Conservation (phyloP, 768 basidiomycete genomes). For the Lactifluus subvellereus region DNA sequence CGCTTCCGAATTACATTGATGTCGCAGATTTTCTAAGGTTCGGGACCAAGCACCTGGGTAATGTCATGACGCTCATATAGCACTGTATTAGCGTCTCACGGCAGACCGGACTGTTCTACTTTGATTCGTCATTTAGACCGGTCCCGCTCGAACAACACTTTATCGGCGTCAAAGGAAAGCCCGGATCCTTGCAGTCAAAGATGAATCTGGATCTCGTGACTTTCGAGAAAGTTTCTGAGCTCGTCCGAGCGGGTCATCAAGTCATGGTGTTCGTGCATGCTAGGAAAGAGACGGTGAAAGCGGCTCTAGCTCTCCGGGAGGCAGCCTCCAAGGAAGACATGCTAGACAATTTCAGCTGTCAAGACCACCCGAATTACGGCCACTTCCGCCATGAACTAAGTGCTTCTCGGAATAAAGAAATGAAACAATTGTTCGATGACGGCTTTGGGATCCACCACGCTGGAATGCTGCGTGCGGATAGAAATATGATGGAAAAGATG, state of each 20-base stretch:
- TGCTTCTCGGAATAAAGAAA: conserved; percentile 87
- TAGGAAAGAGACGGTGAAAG: conserved; percentile 95
- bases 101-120: conserved; percentile 88
- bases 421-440: conserved; percentile 86
- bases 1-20: conserved; percentile 94
- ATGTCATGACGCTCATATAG: conserved; percentile 4
- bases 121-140: conserved; percentile 95
- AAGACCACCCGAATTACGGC: conserved; percentile 73
- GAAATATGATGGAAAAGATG: conserved; percentile 93
- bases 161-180: conserved; percentile 86
- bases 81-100: conserved; percentile 62
- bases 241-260: conserved; percentile 90
- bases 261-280: conserved; percentile 99
- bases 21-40: conserved; percentile 93
- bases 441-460: conserved; percentile 99
- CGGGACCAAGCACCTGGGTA: conserved; percentile 17
- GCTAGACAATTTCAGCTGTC: conserved; percentile 71
- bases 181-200: conserved; percentile 62
- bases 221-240: conserved; percentile 83
- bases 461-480: conserved; percentile 91
- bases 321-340: conserved; percentile 64
- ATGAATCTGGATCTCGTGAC: conserved; percentile 85
- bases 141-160: conserved; percentile 98
- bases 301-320: conserved; percentile 76
- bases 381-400: conserved; percentile 73